Evolutionary conservation across 2,329 filamentous ascomycete species (phyloP).

Genomic region (Cladosporium sp.): DNA sequence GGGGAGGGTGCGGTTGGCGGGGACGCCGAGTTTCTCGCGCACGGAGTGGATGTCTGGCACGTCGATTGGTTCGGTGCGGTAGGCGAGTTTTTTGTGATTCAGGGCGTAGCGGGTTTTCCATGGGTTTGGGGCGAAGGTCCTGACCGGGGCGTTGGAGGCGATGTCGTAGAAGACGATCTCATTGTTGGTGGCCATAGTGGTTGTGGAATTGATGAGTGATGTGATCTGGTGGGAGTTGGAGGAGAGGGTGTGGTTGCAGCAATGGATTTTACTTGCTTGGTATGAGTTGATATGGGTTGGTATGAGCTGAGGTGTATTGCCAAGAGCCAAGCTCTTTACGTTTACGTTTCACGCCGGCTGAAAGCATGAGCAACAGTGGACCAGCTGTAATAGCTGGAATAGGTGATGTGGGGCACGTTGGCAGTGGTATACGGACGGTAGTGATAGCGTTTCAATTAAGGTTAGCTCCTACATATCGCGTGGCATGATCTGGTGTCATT

Average conservation of each 20-base stretch:
- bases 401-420: not conserved
- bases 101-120: conserved; percentile 54
- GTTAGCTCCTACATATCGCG: not conserved
- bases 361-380: not conserved
- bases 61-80: conserved; percentile 54
- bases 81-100: conserved; percentile 51
- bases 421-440: not conserved
- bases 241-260: not conserved
- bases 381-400: not conserved
- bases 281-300: not conserved
- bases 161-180: conserved; percentile 53
- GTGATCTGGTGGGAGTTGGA: not conserved
- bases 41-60: conserved; percentile 54
- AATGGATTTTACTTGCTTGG: not conserved
- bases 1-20: conserved; percentile 54
- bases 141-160: conserved; percentile 40
- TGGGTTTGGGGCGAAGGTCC: conserved; percentile 51
- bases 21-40: conserved; percentile 49
- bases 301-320: not conserved
- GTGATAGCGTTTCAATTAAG: not conserved
- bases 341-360: not conserved
- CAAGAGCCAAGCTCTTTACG: not conserved
- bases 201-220: not conserved
- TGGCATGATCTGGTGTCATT: not conserved
- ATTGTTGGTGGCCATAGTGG: not conserved